Conservation (phyloP, 768 basidiomycete species). For the Leucocoprinus leucothites region DNA sequence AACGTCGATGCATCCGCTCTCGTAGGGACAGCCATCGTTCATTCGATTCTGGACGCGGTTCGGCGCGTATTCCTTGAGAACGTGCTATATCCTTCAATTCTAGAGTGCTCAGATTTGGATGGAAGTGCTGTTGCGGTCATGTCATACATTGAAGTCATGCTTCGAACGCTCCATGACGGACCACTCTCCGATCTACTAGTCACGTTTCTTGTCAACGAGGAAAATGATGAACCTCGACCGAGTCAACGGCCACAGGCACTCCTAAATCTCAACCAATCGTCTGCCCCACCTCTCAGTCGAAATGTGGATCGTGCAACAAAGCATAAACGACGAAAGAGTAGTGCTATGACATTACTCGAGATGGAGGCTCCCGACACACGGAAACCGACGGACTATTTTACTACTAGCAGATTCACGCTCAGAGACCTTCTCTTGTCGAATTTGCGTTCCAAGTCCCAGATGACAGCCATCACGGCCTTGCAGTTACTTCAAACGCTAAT, state of each 20-base stretch:
- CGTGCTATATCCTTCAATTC: slow-evolving; percentile 86
- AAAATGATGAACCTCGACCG: slow-evolving; percentile 61
- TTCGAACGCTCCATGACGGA: slow-evolving; percentile 68
- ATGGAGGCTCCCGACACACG: slow-evolving; percentile 75
- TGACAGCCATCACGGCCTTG: slow-evolving; percentile 72
- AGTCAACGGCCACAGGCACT: slow-evolving; percentile 42
- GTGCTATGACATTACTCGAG: slow-evolving; percentile 87
- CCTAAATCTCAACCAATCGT: slow-evolving; percentile 39
- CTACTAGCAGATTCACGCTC: slow-evolving; percentile 85
- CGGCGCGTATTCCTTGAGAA: slow-evolving; percentile 88
- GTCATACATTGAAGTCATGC: slow-evolving; percentile 90
- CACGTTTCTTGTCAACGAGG: slow-evolving; percentile 80
- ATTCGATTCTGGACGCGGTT: slow-evolving; percentile 80
- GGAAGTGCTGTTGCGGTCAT: slow-evolving; percentile 97
- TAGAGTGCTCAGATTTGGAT: slow-evolving; percentile 89
- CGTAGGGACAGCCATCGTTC: slow-evolving; percentile 78
- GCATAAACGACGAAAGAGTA: slow-evolving; percentile 69
- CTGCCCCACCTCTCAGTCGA: slow-evolving; percentile 28
- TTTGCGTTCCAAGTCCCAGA: slow-evolving; percentile 60
- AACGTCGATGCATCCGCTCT: slow-evolving; percentile 56
- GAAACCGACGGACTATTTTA: slow-evolving; percentile 78
- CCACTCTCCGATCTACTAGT: slow-evolving; percentile 70
- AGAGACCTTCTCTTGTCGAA: slow-evolving; percentile 86
- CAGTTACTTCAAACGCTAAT: slow-evolving; percentile 80
- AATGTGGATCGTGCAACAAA: slow-evolving; percentile 40